These are phyloP conservation scores for Talaromyces ruber DNA, from an alignment of 495 filamentous ascomycete genomes.

Conservation along the genomic window DNA sequence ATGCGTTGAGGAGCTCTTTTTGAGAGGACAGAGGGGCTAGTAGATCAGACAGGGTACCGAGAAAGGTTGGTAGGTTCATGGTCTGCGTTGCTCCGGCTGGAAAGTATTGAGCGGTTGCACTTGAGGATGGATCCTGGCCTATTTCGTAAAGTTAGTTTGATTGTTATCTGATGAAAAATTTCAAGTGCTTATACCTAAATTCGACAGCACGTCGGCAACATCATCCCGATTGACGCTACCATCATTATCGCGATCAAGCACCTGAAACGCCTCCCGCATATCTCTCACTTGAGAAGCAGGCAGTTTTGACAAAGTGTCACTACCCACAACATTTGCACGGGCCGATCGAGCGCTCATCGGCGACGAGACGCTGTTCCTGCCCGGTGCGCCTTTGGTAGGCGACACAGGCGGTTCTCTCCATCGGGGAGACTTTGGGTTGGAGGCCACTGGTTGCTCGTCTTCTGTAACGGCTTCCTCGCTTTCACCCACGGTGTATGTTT, in stretches of 20 bases:
- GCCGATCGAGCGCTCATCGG: not conserved
- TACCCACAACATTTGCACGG: slow-evolving; percentile 9
- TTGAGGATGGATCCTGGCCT: slow-evolving; percentile 50
- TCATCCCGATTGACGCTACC: slow-evolving; percentile 67
- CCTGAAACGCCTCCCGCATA: slow-evolving; percentile 78
- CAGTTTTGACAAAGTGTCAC: slow-evolving; percentile 53
- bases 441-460: slow-evolving; percentile 20
- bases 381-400: slow-evolving; percentile 25
- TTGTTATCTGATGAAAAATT: not conserved
- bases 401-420: slow-evolving; percentile 28
- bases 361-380: slow-evolving; percentile 4
- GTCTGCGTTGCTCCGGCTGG: slow-evolving; percentile 55
- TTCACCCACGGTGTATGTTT: slow-evolving; percentile 37
- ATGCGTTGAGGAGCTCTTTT: slow-evolving; percentile 73
- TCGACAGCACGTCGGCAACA: slow-evolving; percentile 69
- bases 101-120: slow-evolving; percentile 66
- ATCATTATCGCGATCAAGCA: slow-evolving; percentile 75
- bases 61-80: slow-evolving; percentile 74
- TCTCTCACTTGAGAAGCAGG: slow-evolving; percentile 61
- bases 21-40: slow-evolving; percentile 65
- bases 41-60: slow-evolving; percentile 65
- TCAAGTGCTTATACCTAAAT: slow-evolving; percentile 47
- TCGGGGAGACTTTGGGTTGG: slow-evolving; percentile 31
- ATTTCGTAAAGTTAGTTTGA: not conserved
- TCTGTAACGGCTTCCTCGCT: slow-evolving; percentile 10